phyloP scores from a whole-genome alignment of 1,284 basidiomycete species.

The Malassezia brasiliensis region DNA sequence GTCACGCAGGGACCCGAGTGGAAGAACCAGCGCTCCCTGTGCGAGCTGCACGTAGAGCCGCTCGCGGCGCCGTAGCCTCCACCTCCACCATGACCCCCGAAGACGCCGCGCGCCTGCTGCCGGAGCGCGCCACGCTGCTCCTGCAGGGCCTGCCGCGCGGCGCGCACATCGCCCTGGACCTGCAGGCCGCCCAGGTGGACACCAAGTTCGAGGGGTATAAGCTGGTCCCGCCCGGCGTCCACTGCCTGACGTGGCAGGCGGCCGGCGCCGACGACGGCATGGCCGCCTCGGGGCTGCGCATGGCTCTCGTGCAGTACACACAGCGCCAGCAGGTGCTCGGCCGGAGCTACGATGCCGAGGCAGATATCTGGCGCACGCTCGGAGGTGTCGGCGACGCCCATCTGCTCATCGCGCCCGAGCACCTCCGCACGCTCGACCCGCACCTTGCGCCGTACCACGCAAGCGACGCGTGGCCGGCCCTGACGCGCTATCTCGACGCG shows the following conservation, averaged over 20 bases:
- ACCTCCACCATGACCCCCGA: constrained; percentile 1
- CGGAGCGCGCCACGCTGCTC: constrained; percentile 1
- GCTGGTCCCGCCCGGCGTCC: constrained; percentile 15
- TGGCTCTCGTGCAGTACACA: neutral
- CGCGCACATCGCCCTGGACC: constrained; percentile 8
- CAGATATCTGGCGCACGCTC: neutral
- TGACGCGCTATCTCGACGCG: neutral
- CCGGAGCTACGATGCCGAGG: constrained; percentile 2
- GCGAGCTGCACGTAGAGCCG: constrained; percentile 8
- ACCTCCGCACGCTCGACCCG: constrained; percentile 5
- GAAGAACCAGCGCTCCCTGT: constrained; percentile 6
- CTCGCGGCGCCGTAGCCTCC: neutral
- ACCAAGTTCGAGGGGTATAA: constrained; percentile 17
- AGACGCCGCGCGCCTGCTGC: neutral
- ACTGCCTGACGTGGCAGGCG: constrained; percentile 12
- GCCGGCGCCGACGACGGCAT: neutral
- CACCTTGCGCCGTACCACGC: constrained; percentile 7
- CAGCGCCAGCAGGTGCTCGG: neutral
- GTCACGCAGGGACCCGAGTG: constrained; percentile 4
- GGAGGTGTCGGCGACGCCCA: neutral
- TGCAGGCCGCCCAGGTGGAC: constrained; percentile 1
- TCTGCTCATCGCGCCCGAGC: constrained; percentile 3
- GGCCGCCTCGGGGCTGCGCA: constrained; percentile 3
- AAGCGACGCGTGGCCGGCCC: neutral
- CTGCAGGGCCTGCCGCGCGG: constrained; percentile 7